Conservation (phyloP, 1,284 basidiomycete species). For the Xerocomus amazonicus region DNA sequence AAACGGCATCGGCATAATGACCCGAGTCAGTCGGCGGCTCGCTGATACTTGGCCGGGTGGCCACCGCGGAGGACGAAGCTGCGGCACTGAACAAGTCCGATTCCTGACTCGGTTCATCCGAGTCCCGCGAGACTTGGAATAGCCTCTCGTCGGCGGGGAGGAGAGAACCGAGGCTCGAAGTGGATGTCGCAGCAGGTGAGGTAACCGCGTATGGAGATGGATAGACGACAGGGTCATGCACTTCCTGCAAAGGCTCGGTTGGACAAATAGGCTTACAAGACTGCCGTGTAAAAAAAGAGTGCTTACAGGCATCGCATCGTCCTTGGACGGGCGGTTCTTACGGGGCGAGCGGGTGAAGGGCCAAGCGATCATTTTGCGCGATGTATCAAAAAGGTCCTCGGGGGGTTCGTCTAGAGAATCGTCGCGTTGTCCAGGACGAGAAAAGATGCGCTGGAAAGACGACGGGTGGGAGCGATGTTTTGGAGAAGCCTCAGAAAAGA, state of each 20-base stretch:
- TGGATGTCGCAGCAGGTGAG: slow-evolving; percentile 22
- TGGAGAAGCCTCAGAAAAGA: slow-evolving; percentile 17
- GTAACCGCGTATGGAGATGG: slow-evolving; percentile 10
- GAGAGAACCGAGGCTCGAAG: slow-evolving; percentile 32
- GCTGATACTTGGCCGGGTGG: background rate
- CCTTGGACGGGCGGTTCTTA: slow-evolving; percentile 13
- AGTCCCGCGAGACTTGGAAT: slow-evolving; percentile 20
- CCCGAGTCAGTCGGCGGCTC: background rate
- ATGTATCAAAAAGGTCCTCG: slow-evolving; percentile 16
- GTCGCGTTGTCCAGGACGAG: slow-evolving; percentile 19
- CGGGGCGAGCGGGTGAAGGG: slow-evolving; percentile 31
- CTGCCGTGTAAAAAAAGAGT: background rate
- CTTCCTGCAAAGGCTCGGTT: slow-evolving; percentile 8
- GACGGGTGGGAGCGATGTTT: slow-evolving; percentile 15
- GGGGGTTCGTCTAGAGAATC: slow-evolving; percentile 6
- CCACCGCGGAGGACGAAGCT: slow-evolving; percentile 10
- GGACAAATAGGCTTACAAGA: slow-evolving; percentile 3
- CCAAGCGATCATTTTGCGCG: slow-evolving; percentile 31
- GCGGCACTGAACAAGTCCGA: background rate
- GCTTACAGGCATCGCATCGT: slow-evolving; percentile 6
- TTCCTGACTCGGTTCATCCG: slow-evolving; percentile 1
- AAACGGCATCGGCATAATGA: background rate
- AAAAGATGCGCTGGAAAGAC: slow-evolving; percentile 32
- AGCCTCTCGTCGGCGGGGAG: slow-evolving; percentile 27
- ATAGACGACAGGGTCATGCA: slow-evolving; percentile 4